These are phyloP conservation scores for Solanum hybrid DNA, from an alignment of 305 asterid genomes.

Conservation along the genomic window DNA sequence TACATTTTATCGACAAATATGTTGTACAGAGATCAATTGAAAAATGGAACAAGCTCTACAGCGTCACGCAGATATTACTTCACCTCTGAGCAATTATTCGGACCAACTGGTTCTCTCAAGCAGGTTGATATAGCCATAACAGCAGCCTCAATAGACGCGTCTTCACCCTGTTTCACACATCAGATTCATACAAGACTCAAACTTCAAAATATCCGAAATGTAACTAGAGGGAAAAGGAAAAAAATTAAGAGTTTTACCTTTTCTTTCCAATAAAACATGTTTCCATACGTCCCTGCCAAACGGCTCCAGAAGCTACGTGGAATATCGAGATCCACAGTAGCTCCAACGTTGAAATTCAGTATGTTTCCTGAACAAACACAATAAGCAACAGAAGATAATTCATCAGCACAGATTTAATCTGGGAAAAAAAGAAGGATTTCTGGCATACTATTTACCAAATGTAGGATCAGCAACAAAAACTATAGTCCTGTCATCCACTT, in stretches of 20 bases:
- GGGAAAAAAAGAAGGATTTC: not conserved
- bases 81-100: constrained; percentile 66
- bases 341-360: constrained; percentile 82
- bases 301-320: constrained; percentile 95
- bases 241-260: constrained; percentile 29
- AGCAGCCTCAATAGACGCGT: constrained; percentile 81
- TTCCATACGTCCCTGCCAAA: constrained; percentile 81
- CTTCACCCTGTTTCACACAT: constrained; percentile 56
- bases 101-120: constrained; percentile 68
- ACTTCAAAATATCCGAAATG: not conserved
- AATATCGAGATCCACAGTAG: constrained; percentile 71
- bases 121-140: constrained; percentile 70
- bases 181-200: not conserved
- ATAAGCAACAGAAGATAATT: not conserved
- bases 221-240: not conserved
- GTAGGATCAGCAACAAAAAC: constrained; percentile 95
- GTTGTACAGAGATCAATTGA: not conserved
- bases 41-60: not conserved
- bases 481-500: constrained; percentile 73
- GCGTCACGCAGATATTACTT: constrained; percentile 14
- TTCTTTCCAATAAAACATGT: constrained; percentile 90
- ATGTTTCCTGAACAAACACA: constrained; percentile 53
- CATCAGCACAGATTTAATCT: not conserved
- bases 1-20: not conserved
- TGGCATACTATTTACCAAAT: constrained; percentile 39